Base-by-base conservation (phyloP, 2,329 filamentous ascomycete species). In the Monosporascus sp. region DNA sequence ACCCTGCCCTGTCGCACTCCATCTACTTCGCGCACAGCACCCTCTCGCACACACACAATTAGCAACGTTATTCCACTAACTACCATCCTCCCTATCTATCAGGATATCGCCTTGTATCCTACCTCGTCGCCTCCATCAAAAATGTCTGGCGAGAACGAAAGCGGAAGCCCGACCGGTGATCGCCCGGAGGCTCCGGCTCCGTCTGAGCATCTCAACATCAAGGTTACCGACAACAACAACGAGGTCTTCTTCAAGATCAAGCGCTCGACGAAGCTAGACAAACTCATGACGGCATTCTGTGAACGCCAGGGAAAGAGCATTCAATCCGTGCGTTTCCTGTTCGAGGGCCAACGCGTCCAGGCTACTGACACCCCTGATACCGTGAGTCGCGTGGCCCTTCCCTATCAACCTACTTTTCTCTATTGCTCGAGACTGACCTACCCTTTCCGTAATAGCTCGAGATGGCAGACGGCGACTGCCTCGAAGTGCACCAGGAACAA, bases 241-340 rank as follows among this genome's bases (percentile, higher is more conserved):
- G 94, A 99, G 70, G 93, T 99, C 65, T 99, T 97, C 73, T 99
- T 99, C 80, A 99, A 99, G 80, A 99, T 99, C 77, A 99, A 99
- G 86, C 84, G 92, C 38, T 91, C 88, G 22, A 99, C 94, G 1
- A 89, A 91, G 70, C 83, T 99, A 1, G 94, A 96, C 76, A 99
- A 99, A 79, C 80, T 99, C 52, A 99, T 99, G 94, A 88, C 90
- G 57, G 94, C 94, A 20, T 99, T 97, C 72, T 99, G 94, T 72
- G 93, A 97, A 62, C 84, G 94, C 24, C 92, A 97, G 70, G 94
- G 94, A 64, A 97, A 97, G 78, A 84, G 87, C 37, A 76, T 86
- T 6, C 83, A 78, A 37, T 93, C 89, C 5, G 93, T 97, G 47
- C 87, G 94, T 31, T 99, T 99, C 72, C 79, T 99, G 1, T 97